Evolutionary conservation across 2,329 filamentous ascomycete genomes (phyloP).

Genomic region (Beauveria australis): DNA sequence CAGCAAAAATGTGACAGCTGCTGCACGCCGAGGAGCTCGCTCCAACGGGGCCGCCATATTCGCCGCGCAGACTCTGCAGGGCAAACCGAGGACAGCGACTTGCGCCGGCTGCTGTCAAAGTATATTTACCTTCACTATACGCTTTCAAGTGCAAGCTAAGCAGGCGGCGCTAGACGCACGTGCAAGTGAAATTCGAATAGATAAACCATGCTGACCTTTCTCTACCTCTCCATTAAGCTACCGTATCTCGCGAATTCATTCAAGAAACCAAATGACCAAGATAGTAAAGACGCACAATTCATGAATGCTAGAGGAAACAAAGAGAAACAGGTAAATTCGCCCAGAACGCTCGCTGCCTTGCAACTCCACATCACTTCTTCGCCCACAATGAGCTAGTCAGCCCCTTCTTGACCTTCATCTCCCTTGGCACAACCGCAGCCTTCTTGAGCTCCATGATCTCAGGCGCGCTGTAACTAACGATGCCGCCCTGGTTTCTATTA

Average conservation of each 20-base stretch:
- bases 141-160: slow-evolving; percentile 32
- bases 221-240: not conserved
- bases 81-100: slow-evolving; percentile 30
- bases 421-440: not conserved
- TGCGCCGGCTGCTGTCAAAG: slow-evolving; percentile 28
- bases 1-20: slow-evolving; percentile 37
- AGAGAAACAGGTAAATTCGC: not conserved
- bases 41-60: slow-evolving; percentile 39
- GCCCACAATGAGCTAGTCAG: slow-evolving; percentile 1
- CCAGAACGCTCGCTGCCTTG: not conserved
- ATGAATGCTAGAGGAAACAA: not conserved
- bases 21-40: slow-evolving; percentile 48
- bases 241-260: not conserved
- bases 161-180: slow-evolving; percentile 1
- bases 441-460: not conserved
- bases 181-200: not conserved
- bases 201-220: too few species aligned
- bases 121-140: slow-evolving; percentile 34
- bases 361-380: not conserved
- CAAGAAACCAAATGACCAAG: not conserved
- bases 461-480: not conserved
- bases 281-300: too few species aligned
- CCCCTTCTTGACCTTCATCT: not conserved
- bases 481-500: not conserved
- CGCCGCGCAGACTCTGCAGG: slow-evolving; percentile 26